These are phyloP conservation scores for Triticum turgidum DNA, from an alignment of 176 grass and related monocot genomes.

Conservation along the genomic window DNA sequence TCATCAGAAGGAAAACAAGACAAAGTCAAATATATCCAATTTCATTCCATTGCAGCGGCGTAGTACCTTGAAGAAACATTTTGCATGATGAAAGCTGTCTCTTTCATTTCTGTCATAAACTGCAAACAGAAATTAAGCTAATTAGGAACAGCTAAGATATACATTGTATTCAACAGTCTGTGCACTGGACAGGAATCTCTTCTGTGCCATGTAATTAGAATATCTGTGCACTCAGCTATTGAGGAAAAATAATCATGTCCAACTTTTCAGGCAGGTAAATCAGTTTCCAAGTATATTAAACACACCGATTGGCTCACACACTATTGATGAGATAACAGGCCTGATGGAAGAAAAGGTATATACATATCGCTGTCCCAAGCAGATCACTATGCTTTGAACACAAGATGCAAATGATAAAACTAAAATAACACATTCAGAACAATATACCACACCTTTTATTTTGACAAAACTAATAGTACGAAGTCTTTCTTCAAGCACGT, in stretches of 20 bases:
- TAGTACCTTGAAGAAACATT: conserved; percentile 83
- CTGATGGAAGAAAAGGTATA: not conserved
- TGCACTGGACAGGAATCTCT: conserved; percentile 5
- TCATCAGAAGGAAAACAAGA: conserved; percentile 28
- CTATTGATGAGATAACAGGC: not conserved
- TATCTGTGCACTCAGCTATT: not conserved
- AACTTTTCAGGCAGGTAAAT: not conserved
- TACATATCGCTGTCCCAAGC: not conserved
- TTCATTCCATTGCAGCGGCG: conserved; percentile 13
- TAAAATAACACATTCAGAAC: not conserved
- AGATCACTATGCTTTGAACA: not conserved
- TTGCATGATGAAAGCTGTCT: conserved; percentile 96
- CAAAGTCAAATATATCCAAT: not conserved
- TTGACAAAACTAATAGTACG: not conserved
- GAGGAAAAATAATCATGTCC: conserved; percentile 13
- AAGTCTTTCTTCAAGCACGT: conserved; percentile 31
- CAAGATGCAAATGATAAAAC: conserved; percentile 11
- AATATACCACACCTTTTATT: not conserved
- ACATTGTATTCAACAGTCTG: conserved; percentile 11
- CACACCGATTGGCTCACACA: conserved; percentile 9
- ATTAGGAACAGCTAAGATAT: conserved; percentile 13
- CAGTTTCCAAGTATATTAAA: not conserved
- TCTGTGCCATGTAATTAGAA: not conserved
- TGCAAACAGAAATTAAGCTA: conserved; percentile 47
- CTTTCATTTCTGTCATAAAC: conserved; percentile 99